Percentiles rank a stretch among this genome's conserved stretches.
Evolutionary conservation across 805 yeast genomes (phyloP).

Genomic region (Myxozyma udenii): DNA sequence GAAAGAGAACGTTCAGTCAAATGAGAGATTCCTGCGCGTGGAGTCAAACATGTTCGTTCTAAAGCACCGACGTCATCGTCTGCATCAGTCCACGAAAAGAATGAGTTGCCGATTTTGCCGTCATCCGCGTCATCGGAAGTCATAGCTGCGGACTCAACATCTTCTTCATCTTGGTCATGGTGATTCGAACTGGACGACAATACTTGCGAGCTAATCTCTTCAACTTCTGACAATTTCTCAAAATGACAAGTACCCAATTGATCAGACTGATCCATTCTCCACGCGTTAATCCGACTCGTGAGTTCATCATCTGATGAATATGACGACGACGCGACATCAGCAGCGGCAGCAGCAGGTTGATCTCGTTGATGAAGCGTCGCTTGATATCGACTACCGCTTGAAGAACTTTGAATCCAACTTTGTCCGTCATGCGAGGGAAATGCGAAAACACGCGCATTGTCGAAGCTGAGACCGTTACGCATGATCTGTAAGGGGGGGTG

Average conservation of each 20-base stretch:
- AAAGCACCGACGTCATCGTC: too few relatives aligned
- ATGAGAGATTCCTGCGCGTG: not conserved
- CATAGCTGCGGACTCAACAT: not conserved
- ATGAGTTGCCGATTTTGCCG: not conserved
- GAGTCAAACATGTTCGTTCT: not conserved
- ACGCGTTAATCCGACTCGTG: constrained; percentile 41
- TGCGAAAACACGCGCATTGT: not conserved
- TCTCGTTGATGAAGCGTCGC: constrained; percentile 6
- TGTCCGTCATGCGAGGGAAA: not conserved
- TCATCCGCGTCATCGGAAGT: not conserved
- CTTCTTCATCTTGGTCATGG: constrained; percentile 19
- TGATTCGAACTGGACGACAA: constrained; percentile 22
- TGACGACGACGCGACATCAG: constrained; percentile 2
- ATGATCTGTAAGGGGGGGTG: too few relatives aligned
- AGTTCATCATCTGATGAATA: constrained; percentile 33
- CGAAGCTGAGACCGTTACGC: too few relatives aligned
- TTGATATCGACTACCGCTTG: not conserved
- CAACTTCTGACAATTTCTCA: constrained; percentile 24
- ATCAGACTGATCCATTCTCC: constrained; percentile 43
- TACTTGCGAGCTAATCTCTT: too few relatives aligned
- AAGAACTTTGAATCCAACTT: not conserved
- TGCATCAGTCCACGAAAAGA: not conserved
- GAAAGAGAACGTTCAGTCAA: not conserved
- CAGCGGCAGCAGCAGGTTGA: constrained; percentile 7
- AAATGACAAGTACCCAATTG: constrained; percentile 35